A percentile compares a stretch with the other conserved stretches of the same genome.
phyloP scores from a whole-genome alignment of 768 basidiomycete genomes.

The Mycena indigotica region DNA sequence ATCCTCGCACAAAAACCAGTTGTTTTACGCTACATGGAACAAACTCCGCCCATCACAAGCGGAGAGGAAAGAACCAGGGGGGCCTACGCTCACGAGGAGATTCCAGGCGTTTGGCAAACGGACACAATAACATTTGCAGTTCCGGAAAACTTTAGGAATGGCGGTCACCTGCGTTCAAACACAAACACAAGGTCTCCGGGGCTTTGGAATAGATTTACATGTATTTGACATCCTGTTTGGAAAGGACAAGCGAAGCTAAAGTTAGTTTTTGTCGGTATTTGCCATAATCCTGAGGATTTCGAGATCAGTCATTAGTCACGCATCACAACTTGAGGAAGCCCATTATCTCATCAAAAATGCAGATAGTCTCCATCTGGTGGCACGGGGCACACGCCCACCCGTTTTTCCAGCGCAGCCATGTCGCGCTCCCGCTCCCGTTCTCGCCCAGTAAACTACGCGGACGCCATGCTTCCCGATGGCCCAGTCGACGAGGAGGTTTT shows the following conservation, averaged over 20 bases:
- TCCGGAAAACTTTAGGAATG: too few species aligned
- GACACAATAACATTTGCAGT: not conserved
- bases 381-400: not conserved
- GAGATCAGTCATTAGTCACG: too few species aligned
- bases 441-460: constrained; percentile 29
- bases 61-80: not conserved
- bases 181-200: too few species aligned
- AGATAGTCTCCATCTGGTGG: too few species aligned
- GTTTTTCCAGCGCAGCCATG: constrained; percentile 7
- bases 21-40: not conserved
- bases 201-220: too few species aligned
- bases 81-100: not conserved
- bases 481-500: constrained; percentile 47
- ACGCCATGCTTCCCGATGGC: constrained; percentile 48
- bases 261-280: too few species aligned
- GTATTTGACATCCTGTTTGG: too few species aligned
- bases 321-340: too few species aligned
- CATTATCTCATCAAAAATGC: too few species aligned
- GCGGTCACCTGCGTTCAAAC: too few species aligned
- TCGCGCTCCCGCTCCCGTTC: constrained; percentile 22
- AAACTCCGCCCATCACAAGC: not conserved
- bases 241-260: too few species aligned
- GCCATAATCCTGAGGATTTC: too few species aligned
- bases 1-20: not conserved
- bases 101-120: not conserved